Percentiles rank a stretch among this genome's conserved stretches.
Evolutionary conservation across 2,329 filamentous ascomycete species (phyloP).

Genomic region (Thermoascus crustaceus): DNA sequence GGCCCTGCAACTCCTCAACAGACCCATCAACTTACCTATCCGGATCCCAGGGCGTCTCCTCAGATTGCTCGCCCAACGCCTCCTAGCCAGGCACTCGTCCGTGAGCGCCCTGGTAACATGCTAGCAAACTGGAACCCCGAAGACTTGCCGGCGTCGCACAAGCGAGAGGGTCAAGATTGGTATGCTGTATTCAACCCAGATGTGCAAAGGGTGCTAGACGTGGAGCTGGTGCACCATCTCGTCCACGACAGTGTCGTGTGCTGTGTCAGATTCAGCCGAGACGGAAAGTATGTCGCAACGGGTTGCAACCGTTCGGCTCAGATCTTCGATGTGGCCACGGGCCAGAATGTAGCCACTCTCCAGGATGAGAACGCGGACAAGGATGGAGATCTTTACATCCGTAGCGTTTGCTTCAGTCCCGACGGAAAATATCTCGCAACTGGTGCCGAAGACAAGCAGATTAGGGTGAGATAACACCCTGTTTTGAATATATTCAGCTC

Average conservation of each 20-base stretch:
- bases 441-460: conserved; percentile 94
- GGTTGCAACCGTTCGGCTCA: conserved; percentile 99
- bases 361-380: conserved; percentile 84
- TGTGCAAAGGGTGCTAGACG: conserved; percentile 80
- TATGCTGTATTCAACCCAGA: conserved; percentile 94
- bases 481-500: conserved; percentile 5
- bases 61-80: conserved; percentile 79
- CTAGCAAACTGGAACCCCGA: conserved; percentile 83
- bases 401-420: conserved; percentile 97
- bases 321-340: conserved; percentile 87
- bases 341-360: conserved; percentile 79
- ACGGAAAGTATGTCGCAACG: conserved; percentile 92
- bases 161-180: conserved; percentile 88
- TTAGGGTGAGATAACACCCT: conserved; percentile 56
- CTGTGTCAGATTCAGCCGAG: conserved; percentile 92
- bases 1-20: conserved; percentile 84
- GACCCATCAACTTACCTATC: conserved; percentile 78
- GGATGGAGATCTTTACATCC: conserved; percentile 88
- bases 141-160: conserved; percentile 72
- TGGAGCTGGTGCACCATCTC: conserved; percentile 88
- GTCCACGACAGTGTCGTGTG: conserved; percentile 94
- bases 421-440: conserved; percentile 91
- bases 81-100: conserved; percentile 45
- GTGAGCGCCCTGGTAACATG: conserved; percentile 54
- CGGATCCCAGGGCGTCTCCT: conserved; percentile 72